phyloP scores from a whole-genome alignment of 176 grass and related monocot species.

The maize (Zea mays) region DNA sequence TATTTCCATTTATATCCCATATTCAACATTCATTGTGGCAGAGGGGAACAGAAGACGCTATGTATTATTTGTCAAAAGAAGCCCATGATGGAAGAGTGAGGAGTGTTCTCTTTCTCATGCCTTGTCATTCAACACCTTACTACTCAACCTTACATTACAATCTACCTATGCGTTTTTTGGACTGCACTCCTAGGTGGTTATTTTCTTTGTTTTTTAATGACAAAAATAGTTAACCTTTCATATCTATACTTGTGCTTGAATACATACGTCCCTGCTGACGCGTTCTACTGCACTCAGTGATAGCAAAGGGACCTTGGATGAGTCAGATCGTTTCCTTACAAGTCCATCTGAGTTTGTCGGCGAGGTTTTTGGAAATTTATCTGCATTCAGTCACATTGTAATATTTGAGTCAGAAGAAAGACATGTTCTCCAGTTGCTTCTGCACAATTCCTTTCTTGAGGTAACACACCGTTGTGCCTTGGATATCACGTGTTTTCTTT shows the following conservation, averaged over 20 bases:
- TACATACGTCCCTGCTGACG: constrained; percentile 5
- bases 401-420: constrained; percentile 84
- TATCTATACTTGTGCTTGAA: neutral
- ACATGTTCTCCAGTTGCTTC: constrained; percentile 49
- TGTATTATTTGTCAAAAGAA: constrained; percentile 80
- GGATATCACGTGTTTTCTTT: neutral
- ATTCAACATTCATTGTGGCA: constrained; percentile 38
- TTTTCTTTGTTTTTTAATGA: constrained; percentile 10
- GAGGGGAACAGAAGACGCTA: constrained; percentile 93
- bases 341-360: constrained; percentile 69
- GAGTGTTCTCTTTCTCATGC: constrained; percentile 86
- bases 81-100: constrained; percentile 62
- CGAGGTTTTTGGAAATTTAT: constrained; percentile 49
- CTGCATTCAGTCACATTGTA: constrained; percentile 79
- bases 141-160: constrained; percentile 88
- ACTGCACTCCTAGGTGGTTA: constrained; percentile 84
- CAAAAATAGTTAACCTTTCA: constrained; percentile 3
- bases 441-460: constrained; percentile 62
- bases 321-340: constrained; percentile 78
- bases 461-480: constrained; percentile 31
- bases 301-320: constrained; percentile 55
- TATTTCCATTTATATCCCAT: constrained; percentile 24
- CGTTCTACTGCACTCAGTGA: constrained; percentile 49
- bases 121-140: constrained; percentile 95
- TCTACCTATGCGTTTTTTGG: constrained; percentile 85